A percentile compares a stretch with the other conserved stretches of the same genome.
Evolutionary conservation across 768 basidiomycete genomes (phyloP).

Genomic region (Saitozyma podzolica): DNA sequence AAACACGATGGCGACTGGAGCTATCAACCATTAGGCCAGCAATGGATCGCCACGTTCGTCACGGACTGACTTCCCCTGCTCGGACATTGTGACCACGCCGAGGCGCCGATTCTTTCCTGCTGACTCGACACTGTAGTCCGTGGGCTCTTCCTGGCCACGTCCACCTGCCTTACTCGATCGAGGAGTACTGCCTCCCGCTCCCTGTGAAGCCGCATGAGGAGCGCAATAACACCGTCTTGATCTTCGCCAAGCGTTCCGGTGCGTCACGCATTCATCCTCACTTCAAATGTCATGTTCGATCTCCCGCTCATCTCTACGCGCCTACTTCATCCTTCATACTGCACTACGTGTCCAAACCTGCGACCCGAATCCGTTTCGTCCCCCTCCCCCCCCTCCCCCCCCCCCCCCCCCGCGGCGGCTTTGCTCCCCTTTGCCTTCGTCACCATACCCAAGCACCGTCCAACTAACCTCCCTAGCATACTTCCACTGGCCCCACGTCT

Average conservation of each 20-base stretch:
- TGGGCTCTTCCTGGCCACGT: slow-evolving; percentile 45
- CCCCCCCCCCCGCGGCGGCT: neutral
- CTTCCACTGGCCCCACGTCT: slow-evolving; percentile 31
- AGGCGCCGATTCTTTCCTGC: neutral
- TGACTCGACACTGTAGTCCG: slow-evolving; percentile 20
- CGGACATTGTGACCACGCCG: neutral
- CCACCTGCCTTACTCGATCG: slow-evolving; percentile 49
- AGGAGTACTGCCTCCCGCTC: slow-evolving; percentile 37
- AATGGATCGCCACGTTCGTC: slow-evolving; percentile 46
- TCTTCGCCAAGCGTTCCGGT: slow-evolving; percentile 46
- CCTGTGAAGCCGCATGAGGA: slow-evolving; percentile 28
- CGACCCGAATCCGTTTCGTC: too few species aligned
- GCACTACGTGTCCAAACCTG: neutral
- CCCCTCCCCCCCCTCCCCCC: neutral
- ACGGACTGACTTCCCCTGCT: neutral
- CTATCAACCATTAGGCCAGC: slow-evolving; percentile 45
- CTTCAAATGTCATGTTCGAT: neutral
- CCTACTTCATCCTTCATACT: neutral
- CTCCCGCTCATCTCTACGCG: neutral
- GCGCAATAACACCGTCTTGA: slow-evolving; percentile 33
- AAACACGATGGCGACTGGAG: slow-evolving; percentile 39
- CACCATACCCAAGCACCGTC: neutral
- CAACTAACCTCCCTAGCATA: slow-evolving; percentile 26
- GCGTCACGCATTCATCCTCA: neutral
- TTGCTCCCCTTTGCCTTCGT: neutral